A percentile compares a stretch with the other conserved stretches of the same genome.
These are phyloP conservation scores for Vanderwaltozyma yarrowii DNA, from an alignment of 805 yeast species.

Conservation along the genomic window DNA sequence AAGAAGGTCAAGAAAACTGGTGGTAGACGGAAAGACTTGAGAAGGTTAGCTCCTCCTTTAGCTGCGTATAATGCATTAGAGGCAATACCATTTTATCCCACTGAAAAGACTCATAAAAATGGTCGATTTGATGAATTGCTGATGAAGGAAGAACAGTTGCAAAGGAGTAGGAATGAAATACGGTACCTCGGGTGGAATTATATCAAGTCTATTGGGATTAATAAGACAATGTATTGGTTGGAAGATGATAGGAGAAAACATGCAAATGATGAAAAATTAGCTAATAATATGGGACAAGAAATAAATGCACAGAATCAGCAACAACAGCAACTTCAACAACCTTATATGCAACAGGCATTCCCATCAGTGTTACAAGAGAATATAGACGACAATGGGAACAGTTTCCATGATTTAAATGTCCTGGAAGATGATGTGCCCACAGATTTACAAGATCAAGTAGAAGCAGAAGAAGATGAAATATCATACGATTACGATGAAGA, in stretches of 20 bases:
- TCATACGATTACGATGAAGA: slow-evolving; percentile 31
- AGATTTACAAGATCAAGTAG: background rate
- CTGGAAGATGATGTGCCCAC: no score
- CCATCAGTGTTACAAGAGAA: slow-evolving; percentile 18
- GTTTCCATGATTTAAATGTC: background rate
- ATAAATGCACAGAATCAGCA: background rate
- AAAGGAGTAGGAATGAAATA: slow-evolving; percentile 16
- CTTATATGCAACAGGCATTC: no score
- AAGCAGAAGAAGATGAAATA: slow-evolving; percentile 22
- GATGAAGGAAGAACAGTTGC: slow-evolving; percentile 13
- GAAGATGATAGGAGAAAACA: slow-evolving; percentile 23
- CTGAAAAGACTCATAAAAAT: slow-evolving; percentile 1
- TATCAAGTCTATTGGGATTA: slow-evolving; percentile 50
- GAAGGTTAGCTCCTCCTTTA: slow-evolving; percentile 6
- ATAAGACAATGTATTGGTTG: slow-evolving; percentile 37
- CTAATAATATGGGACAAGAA: background rate
- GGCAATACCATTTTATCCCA: slow-evolving; percentile 14
- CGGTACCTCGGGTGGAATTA: slow-evolving; percentile 38
- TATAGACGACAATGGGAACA: slow-evolving; percentile 10
- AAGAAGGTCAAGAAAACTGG: background rate
- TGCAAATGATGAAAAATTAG: slow-evolving; percentile 14
- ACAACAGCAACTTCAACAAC: no score
- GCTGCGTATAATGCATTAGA: slow-evolving; percentile 19
- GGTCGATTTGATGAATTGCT: slow-evolving; percentile 12
- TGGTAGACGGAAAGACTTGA: background rate